Evolutionary conservation across 2,329 filamentous ascomycete species (phyloP).

Genomic region (Chlorencoelia australis): DNA sequence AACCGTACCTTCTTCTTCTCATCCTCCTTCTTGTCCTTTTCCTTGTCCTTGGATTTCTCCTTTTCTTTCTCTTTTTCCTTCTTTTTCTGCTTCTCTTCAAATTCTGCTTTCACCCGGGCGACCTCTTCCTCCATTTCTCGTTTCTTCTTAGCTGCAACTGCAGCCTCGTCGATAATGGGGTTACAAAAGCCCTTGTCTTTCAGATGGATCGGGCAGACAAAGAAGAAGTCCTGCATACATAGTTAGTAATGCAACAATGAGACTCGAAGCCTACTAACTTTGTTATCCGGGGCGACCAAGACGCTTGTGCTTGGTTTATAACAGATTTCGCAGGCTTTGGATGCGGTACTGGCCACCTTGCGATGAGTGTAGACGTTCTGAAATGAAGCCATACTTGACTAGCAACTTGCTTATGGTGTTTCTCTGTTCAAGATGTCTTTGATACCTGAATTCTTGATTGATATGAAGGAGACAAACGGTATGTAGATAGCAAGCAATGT

Average conservation of each 20-base stretch:
- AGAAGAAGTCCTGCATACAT: conserved; percentile 68
- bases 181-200: conserved; percentile 74
- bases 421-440: too few species aligned
- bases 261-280: conserved; percentile 41
- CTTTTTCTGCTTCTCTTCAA: conserved; percentile 68
- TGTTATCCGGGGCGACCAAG: conserved; percentile 79
- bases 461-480: too few species aligned
- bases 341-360: conserved; percentile 72
- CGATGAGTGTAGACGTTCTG: conserved; percentile 78
- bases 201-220: conserved; percentile 74
- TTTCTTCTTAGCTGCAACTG: conserved; percentile 48
- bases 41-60: conserved; percentile 40
- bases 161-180: conserved; percentile 60
- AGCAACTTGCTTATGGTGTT: too few species aligned
- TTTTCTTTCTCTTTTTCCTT: conserved; percentile 60
- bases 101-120: conserved; percentile 55
- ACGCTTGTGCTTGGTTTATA: conserved; percentile 82
- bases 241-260: conserved; percentile 1
- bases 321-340: conserved; percentile 83
- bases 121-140: conserved; percentile 56
- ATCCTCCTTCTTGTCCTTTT: conserved; percentile 36
- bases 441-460: too few species aligned
- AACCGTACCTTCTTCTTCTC: conserved; percentile 32
- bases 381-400: conserved; percentile 34
- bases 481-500: too few species aligned